Percentiles rank a stretch among this genome's conserved stretches.
phyloP scores from a whole-genome alignment of 2,329 filamentous ascomycete species.

The Fusarium sp. region DNA sequence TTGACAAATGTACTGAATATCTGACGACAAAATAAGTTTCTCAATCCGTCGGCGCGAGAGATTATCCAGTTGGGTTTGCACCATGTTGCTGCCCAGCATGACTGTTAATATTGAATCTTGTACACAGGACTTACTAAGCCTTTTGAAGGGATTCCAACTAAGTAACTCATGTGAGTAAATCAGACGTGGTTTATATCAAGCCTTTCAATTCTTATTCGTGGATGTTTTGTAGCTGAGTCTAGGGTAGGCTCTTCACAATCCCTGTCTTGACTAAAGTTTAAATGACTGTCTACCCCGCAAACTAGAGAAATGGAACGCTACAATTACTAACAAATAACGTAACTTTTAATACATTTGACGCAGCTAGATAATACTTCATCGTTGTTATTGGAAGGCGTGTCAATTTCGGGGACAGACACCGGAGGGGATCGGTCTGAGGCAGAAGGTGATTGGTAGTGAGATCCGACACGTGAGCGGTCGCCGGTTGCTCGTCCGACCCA shows the following conservation, averaged over 20 bases:
- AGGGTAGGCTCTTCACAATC: slow-evolving; percentile 14
- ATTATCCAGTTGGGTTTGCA: too few species aligned
- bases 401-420: slow-evolving; percentile 16
- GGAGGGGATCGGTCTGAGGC: slow-evolving; percentile 34
- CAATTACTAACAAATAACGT: slow-evolving; percentile 17
- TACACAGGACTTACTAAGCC: too few species aligned
- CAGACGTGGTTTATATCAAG: too few species aligned
- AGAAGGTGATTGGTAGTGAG: slow-evolving; percentile 3
- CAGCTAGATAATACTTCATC: slow-evolving; percentile 25
- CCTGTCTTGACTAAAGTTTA: slow-evolving; percentile 20
- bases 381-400: slow-evolving; percentile 37
- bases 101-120: neutral
- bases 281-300: slow-evolving; percentile 7
- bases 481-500: slow-evolving; percentile 29
- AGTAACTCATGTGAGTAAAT: too few species aligned
- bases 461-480: slow-evolving; percentile 38
- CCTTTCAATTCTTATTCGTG: too few species aligned
- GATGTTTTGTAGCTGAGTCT: neutral
- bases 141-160: too few species aligned
- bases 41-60: too few species aligned
- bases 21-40: too few species aligned
- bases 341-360: slow-evolving; percentile 22
- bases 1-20: too few species aligned
- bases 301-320: neutral
- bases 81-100: too few species aligned